A percentile compares a stretch with the other conserved stretches of the same genome.
Conservation (phyloP, 176 grass and related monocot species). For the Metroxylon sagu region DNA sequence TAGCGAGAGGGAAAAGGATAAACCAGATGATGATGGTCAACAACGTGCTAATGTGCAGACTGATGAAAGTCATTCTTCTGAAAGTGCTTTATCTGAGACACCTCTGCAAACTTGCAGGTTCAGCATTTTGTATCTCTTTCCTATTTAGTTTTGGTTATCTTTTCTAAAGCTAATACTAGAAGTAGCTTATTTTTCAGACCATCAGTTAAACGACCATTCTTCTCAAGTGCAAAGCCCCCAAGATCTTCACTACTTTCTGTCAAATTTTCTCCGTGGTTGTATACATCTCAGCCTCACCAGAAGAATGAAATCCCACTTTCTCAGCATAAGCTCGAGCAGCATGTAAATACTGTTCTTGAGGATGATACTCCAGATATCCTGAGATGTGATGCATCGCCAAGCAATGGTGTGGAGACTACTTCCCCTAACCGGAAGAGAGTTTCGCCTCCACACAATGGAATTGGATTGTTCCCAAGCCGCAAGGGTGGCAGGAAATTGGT, state of each 20-base stretch:
- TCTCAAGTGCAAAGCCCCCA: conserved; percentile 73
- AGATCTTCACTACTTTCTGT: conserved; percentile 39
- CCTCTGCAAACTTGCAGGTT: conserved; percentile 63
- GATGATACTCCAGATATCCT: conserved; percentile 50
- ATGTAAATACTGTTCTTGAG: conserved; percentile 10
- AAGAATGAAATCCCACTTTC: conserved; percentile 15
- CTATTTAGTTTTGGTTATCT: too few relatives aligned
- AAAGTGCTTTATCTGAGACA: conserved; percentile 61
- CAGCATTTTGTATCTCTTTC: background rate
- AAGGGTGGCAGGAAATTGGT: conserved; percentile 87
- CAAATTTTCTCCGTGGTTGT: conserved; percentile 40
- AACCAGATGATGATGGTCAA: conserved; percentile 30
- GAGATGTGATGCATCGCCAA: conserved; percentile 34
- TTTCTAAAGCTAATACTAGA: background rate
- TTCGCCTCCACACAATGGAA: conserved; percentile 54
- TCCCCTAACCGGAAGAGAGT: conserved; percentile 92
- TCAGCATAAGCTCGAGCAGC: conserved; percentile 26
- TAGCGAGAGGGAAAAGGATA: conserved; percentile 48
- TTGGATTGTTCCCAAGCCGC: conserved; percentile 38
- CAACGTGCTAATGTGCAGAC: conserved; percentile 45
- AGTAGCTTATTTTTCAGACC: conserved; percentile 32
- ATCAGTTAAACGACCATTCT: conserved; percentile 50
- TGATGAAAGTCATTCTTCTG: conserved; percentile 28
- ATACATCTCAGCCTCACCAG: conserved; percentile 28
- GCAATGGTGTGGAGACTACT: conserved; percentile 39